Base-by-base conservation (phyloP, 805 yeast species). In the Candida tammaniensis region DNA sequence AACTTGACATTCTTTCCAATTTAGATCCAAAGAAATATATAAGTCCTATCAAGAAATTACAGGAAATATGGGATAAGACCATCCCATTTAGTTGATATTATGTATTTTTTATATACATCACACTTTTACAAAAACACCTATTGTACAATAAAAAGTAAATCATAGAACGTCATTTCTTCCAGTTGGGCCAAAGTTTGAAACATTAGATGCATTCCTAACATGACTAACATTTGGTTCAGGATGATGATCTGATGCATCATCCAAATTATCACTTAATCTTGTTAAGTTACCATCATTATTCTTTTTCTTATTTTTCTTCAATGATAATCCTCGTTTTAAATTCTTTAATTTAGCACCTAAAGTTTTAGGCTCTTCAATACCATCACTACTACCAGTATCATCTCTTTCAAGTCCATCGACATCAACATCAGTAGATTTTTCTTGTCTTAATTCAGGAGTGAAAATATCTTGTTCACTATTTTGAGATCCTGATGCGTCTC, bases 301-400 rank as follows among this genome's bases (percentile, higher is more conserved):
- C 8, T 28, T 36, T 13, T 42, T 51, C 24, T 42, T 48, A 9
- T 38, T 36, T 30, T 42, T 57, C 13, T 47, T 40, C 1, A 71
- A 59, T 1, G 74, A 65, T 33, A 69, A 61, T 8, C 72, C 68
- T 32, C 72, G 61, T 1, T 72, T 61, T 26, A 76, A 27, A 27
- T 40, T 38, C 26, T 31, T 43, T 31, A 72, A 48, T 51, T 59
- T 72, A 3, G 72, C 54, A 7, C 76, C 72, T 20, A 70, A 61
- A 15, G 24, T 25, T 6, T 26, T 31, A 5, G 43, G 15, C 19
- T 34, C 35, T 5, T 43, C 49, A 9, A 31, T 28, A 8, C 35
- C 38, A 16, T 37, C 31, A 12, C 31, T 19, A 13, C 34, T 37
- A 19, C 38, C 33, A 13, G 35, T 37, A 5, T 32, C 41, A 12